Base-by-base conservation (phyloP, 139 green algal species). In the Asterochloris erici region DNA sequence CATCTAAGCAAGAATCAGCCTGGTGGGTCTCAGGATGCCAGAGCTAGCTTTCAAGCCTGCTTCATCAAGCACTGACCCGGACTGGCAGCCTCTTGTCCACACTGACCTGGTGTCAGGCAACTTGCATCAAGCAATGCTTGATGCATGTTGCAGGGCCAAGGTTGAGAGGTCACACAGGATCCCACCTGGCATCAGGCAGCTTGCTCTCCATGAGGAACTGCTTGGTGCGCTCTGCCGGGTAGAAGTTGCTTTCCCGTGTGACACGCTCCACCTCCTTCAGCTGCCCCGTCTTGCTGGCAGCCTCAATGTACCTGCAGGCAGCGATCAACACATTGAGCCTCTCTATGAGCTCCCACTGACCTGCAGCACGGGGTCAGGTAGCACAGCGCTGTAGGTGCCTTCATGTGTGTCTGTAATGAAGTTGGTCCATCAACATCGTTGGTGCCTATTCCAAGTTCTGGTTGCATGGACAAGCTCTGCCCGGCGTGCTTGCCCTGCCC, bases 141-240 rank as follows among this genome's bases (percentile, higher is more conserved):
- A 54, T 54, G 38, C 38, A 54, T 54, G 38, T 6, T 54, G 38
- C 38, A 6, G 38, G 38, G 4, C 6, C 38, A 54, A 54, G 38
- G 38, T 54, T 54, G 38, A 54, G 38, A 54, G 38, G 38, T 54
- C 6, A 6, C 6, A 54, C 38, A 54, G 38, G 38, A 54, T 54
- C 38, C 38, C 38, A 54, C 84, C 97, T 89, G 0, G 96, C 95
- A 84, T 99, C 97, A 17, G 96, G 95, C 81, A 99, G 93, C 91
- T 99, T 98, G 62, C 94, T 91, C 89, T 99, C 97, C 97, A 99
- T 99, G n/a, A 99, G 93, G 92, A 99, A 99, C 79, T 91, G 89
- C 87, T 95, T 96, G 24, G 90, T 91, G 54, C 91, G 92, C 81
- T 99, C 96, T n/a, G 97, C 89, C 10, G 96, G 94, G 88, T 98